Base-by-base conservation (phyloP, 345 rosid species). In the Camelina laxa region DNA sequence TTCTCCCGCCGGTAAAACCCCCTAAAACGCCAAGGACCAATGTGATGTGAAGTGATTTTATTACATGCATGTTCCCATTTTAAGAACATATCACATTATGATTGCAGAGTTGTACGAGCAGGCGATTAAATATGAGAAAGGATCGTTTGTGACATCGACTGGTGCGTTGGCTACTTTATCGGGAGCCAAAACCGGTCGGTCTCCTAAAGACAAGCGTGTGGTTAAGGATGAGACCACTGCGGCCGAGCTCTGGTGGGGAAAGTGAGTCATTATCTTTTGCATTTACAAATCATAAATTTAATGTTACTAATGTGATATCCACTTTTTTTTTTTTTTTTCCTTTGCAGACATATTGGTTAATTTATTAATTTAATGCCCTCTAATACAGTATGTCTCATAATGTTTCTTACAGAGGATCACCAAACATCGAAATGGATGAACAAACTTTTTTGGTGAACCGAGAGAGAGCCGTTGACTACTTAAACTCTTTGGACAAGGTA, bases 351-450 rank as follows among this genome's bases (percentile, higher is more conserved):
- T 10, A 38, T 38, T 38, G 42, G 14, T 11, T 38, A 38, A 38
- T 38, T 38, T 38, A 38, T 38, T 38, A 38, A n/a, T n/a, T 35
- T 35, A 6, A 8, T 33, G 9, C 6, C 36, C 36, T 33, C 36
- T 33, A 8, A 35, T 35, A 35, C 2, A 35, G 2, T 10, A 38
- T 3, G 14, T 11, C 14, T 10, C 13, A 3, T 38, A 38, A 38
- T 11, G 42, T 38, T 38, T 38, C 13, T 31, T 41, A 35, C 84
- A 95, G 99, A 85, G 98, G 99, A 60, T 95, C 99, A 62, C 99
- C 99, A 5, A 95, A 95, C 87, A 92, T 95, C 42, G 98, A 92
- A 80, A 95, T 95, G 98, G 98, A 95, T 74, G 99, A 89, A 85
- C 87, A 95, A 6, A 90, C 98, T 0, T 95, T 95, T 86, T 19